Percentiles rank a stretch among this genome's conserved stretches.
Conservation (phyloP, 345 rosid species). For the Lepidium sativum region DNA sequence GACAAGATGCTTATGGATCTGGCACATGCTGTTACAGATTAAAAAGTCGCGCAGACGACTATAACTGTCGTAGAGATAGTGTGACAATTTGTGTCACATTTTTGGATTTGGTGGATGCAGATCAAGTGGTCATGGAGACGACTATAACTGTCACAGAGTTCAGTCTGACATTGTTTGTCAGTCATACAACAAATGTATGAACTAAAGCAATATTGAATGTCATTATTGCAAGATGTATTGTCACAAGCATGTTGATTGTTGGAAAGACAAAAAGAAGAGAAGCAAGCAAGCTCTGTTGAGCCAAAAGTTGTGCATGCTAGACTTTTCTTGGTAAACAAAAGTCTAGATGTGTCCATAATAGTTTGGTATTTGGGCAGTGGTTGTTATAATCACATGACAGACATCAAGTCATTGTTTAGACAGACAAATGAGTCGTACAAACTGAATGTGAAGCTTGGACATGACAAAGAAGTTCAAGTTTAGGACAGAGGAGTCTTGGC, state of each 20-base stretch:
- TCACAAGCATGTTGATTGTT: too few relatives aligned
- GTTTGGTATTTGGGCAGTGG: background rate
- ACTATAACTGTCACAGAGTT: background rate
- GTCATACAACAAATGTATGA: too few relatives aligned
- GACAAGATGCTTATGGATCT: too few relatives aligned
- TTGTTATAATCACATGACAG: background rate
- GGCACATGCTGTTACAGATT: too few relatives aligned
- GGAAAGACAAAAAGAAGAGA: too few relatives aligned
- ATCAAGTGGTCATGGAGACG: background rate
- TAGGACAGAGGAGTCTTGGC: background rate
- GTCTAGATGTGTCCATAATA: background rate
- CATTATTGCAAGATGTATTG: too few relatives aligned
- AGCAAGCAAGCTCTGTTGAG: background rate
- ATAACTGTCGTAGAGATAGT: too few relatives aligned
- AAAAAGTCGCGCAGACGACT: too few relatives aligned
- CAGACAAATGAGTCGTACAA: conserved; percentile 3
- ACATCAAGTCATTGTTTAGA: background rate
- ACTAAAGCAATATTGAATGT: too few relatives aligned
- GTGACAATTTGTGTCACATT: too few relatives aligned
- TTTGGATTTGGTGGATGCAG: background rate
- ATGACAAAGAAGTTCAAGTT: background rate
- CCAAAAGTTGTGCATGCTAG: background rate
- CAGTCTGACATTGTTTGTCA: too few relatives aligned
- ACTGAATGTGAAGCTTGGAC: background rate
- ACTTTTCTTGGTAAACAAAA: background rate